Evolutionary conservation across 768 basidiomycete species (phyloP), one percentile per base, ranked within the genome.

Genomic region (Mycena latifolia): DNA sequence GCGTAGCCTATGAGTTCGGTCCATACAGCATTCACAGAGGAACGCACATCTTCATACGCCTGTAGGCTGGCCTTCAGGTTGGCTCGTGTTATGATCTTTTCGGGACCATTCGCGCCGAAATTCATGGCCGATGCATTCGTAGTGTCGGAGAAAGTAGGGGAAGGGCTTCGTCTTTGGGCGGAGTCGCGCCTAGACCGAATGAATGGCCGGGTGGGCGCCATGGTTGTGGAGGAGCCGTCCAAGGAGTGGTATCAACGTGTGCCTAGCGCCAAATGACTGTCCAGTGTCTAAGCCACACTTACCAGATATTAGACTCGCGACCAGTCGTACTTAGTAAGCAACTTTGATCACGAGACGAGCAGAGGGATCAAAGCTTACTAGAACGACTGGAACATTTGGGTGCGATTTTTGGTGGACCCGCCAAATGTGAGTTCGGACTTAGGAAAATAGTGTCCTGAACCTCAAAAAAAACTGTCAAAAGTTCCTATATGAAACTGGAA

Each of bases 141-240:
- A 25, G 87, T 81, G 22, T 94, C 93, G 31, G 92, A 91, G 79
- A 92, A 93, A 3, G 94, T 93, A 56, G 94, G 94, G 27, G 94
- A 95, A 2, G 92, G 92, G 18, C 72, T 71, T 11, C 60, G 92
- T 89, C 39, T 78, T 78, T 58, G 88, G 83, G 8, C 45, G 51
- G 72, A 59, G 72, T 81, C 55, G 74, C 82, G 76, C 65, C 83
- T 78, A 80, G 89, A 75, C 85, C 76, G 33, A 90, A 78, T 29
- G 82, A 80, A 65, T 85, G 87, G 63, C 31, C 68, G 60, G 8
- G 68, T 29, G 18, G 61, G 68, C 6, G 67, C 64, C 63, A 64
- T 61, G 11, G 46, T 5, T 27, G 17, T 18, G 53, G 7, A 22
- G 54, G 33, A 14, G 14, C 25, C n/a, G 35, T 39, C 39, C 24